Base-by-base conservation (phyloP, 345 rosid species). In the Syzygium oleosum region DNA sequence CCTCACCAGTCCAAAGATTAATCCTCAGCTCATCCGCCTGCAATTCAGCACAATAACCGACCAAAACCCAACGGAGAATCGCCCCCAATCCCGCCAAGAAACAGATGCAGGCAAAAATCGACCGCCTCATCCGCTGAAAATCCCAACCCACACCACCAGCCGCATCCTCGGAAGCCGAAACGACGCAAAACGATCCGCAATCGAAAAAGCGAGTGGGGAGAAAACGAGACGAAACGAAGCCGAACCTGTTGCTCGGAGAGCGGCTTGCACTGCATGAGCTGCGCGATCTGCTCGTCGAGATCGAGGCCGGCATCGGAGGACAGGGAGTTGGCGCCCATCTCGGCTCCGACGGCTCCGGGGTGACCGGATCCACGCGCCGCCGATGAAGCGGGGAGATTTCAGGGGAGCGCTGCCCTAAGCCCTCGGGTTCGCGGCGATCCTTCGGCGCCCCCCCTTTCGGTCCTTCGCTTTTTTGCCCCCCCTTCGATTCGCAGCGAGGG, bases 231-330 rank as follows among this genome's bases (percentile, higher is more conserved):
- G 34, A 41, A 51, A 5, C 46, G 53, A n/a, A 78, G 46, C 5
- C 17, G 27, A 80, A 95, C 98, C 98, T 95, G 96, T 63, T 91
- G 95, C 91, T 95, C 98, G 14, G 98, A 95, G 59, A 95, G 95
- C 8, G 98, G 98, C 92, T 94, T 95, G 95, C 98, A 95, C 94
- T 95, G 98, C 96, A 93, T 95, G 87, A 95, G 98, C 94, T 95
- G 97, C 78, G 95, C 90, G 96, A 95, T 94, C 95, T 95, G 98
- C 87, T 94, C 96, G 88, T 96, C 96, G 54, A 96, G 95, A 89
- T 95, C 96, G 91, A 89, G 85, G 54, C 91, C 91, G 78, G 97
- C 85, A 73, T 95, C 95, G 16, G 94, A 88, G 84, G 98, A 91
- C 89, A 90, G 84, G 87, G 96, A 92, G 91, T 94, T 93, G 34